Base-by-base conservation (phyloP, 2,329 filamentous ascomycete species). In the Colletotrichum siamense region DNA sequence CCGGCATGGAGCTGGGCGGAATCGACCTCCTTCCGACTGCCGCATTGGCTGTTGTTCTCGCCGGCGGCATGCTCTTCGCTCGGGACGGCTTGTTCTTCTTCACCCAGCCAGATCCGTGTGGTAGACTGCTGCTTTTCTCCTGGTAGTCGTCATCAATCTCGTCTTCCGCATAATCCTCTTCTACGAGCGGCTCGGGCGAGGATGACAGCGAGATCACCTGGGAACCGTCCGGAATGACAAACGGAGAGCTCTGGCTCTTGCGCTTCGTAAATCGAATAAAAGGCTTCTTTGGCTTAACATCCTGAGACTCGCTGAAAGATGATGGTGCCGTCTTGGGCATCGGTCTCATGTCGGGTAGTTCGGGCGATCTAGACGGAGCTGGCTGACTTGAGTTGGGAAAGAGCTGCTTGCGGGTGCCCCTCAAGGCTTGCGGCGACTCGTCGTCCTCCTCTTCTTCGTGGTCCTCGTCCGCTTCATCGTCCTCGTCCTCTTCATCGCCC, bases 151-250 rank as follows among this genome's bases (percentile, higher is more conserved):
- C 81, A 69, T 87, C 85, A 39, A 85, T 79, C n/a, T 82, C 82
- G 13, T 87, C 86, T 39, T 86, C 85, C 3, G 84, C 84, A 63
- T 86, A 85, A 67, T 84, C 62, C 69, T 87, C 80, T 44, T 49
- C 62, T 10, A 13, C 59, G 15, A 26, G 68, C 18, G 73, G 59
- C 12, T 39, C 44, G 7, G 75, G 57, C 16, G 68, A 73, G 44
- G 83, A 84, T 49, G 79, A 81, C 55, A 85, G 32, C 18, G 80
- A 76, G 28, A 85, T 81, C 36, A 83, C 80, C 74, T 85, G 82
- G 28, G 80, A 84, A 7, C 81, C 82, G n/a, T 80, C 78, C 8
- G 81, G 83, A 32, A 82, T 59, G 24, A 71, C 61, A 66, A 81
- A 84, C 1, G 78, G 77, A 7, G 81, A 79, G 8, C 57, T 44